These are phyloP conservation scores for Rhizophagus prolifer DNA, from an alignment of 192 early-diverging fungal genomes.

Conservation along the genomic window DNA sequence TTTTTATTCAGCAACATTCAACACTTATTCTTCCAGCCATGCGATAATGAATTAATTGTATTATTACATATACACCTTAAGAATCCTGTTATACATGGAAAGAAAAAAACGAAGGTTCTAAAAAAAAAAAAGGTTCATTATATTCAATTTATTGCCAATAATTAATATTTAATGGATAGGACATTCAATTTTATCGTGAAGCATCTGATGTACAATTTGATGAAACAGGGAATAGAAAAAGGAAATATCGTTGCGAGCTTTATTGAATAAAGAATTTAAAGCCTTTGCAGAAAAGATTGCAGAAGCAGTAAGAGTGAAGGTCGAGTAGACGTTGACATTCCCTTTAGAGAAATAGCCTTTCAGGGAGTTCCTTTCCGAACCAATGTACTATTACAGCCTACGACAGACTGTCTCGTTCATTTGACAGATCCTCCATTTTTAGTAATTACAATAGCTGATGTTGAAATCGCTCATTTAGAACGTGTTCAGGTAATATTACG, in stretches of 20 bases:
- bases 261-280: conserved; percentile 93
- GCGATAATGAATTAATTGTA: conserved; percentile 94
- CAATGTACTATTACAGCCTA: conserved; percentile 92
- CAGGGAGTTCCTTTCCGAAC: conserved; percentile 90
- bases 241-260: conserved; percentile 74
- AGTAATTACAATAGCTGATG: conserved; percentile 85
- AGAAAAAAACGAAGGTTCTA: conserved; percentile 91
- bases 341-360: conserved; percentile 92
- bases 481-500: conserved; percentile 66
- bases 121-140: no score
- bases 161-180: conserved; percentile 43
- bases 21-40: conserved; percentile 98
- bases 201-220: conserved; percentile 93
- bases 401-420: conserved; percentile 94
- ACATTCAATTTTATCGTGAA: conserved; percentile 98
- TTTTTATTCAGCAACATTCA: conserved; percentile 93
- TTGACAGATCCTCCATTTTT: conserved; percentile 92
- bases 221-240: conserved; percentile 92
- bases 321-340: conserved; percentile 87
- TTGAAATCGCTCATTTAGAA: conserved; percentile 95
- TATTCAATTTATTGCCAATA: background rate
- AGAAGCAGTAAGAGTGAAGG: conserved; percentile 76
- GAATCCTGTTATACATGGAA: conserved; percentile 96
- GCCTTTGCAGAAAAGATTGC: conserved; percentile 88
- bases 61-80: conserved; percentile 94